Percentiles rank a stretch among this genome's conserved stretches.
phyloP scores from a whole-genome alignment of 192 early-diverging fungal genomes.

The Backusella parvicylindrica region DNA sequence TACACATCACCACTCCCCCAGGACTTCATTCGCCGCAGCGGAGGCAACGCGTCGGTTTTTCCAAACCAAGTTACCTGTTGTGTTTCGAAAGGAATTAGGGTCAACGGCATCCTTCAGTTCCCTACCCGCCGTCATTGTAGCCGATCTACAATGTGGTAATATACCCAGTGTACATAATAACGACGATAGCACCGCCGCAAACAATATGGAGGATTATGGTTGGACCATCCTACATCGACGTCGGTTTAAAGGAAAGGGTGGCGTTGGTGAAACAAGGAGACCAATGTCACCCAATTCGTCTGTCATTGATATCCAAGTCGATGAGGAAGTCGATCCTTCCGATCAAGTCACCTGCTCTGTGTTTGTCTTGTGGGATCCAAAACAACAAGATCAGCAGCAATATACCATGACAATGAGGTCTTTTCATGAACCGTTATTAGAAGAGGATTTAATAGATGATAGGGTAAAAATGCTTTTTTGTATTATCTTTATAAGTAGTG shows the following conservation, averaged over 20 bases:
- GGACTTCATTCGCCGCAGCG: not conserved
- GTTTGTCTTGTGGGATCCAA: constrained; percentile 13
- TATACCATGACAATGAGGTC: constrained; percentile 6
- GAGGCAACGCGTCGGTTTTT: constrained; percentile 20
- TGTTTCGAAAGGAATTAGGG: constrained; percentile 16
- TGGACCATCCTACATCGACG: constrained; percentile 30
- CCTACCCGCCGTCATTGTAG: constrained; percentile 23
- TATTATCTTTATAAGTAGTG: too few species aligned
- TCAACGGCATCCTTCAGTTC: constrained; percentile 11
- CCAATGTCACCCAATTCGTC: not conserved
- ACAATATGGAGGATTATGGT: constrained; percentile 5
- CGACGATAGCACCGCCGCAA: not conserved
- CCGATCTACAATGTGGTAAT: constrained; percentile 26
- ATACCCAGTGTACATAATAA: constrained; percentile 8
- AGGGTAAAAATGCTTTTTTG: not conserved
- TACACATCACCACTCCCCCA: not conserved
- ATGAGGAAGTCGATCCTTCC: constrained; percentile 8
- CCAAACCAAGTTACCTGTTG: constrained; percentile 23
- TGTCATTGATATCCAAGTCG: not conserved
- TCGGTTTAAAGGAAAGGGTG: constrained; percentile 8
- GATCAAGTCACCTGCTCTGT: constrained; percentile 22
- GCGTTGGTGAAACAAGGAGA: not conserved
- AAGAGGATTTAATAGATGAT: constrained; percentile 6
- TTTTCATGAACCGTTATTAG: not conserved
- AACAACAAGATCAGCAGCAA: not conserved